A percentile compares a stretch with the other conserved stretches of the same genome.
Conservation (phyloP, 768 basidiomycete genomes). For the Tylopilus cervinicoccineus region DNA sequence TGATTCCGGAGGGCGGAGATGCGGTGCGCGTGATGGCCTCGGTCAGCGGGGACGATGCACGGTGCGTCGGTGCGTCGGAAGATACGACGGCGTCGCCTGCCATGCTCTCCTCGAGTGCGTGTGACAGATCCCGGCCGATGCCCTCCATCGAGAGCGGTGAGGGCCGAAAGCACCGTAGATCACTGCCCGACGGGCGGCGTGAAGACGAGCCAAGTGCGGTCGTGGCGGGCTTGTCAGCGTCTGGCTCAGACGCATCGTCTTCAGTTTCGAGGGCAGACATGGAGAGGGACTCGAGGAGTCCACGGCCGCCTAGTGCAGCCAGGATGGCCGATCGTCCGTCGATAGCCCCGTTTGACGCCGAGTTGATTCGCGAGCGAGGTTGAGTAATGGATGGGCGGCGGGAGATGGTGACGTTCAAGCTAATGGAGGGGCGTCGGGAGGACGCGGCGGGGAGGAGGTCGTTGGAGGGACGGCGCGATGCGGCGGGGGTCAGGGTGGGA, state of each 20-base stretch:
- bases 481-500: constrained; percentile 41
- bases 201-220: neutral
- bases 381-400: constrained; percentile 25
- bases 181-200: constrained; percentile 10
- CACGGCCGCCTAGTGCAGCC: constrained; percentile 26
- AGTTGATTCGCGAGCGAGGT: constrained; percentile 22
- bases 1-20: constrained; percentile 7
- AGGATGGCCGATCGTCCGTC: constrained; percentile 23
- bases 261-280: constrained; percentile 54
- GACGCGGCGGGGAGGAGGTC: constrained; percentile 9
- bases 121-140: constrained; percentile 29
- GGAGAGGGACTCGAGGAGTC: constrained; percentile 40
- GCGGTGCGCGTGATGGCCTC: constrained; percentile 4
- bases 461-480: constrained; percentile 43
- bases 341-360: constrained; percentile 11
- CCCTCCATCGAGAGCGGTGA: constrained; percentile 30
- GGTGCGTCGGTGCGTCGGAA: neutral
- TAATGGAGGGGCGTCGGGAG: constrained; percentile 21
- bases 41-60: neutral
- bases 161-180: constrained; percentile 8
- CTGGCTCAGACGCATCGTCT: constrained; percentile 32
- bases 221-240: constrained; percentile 13
- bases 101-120: constrained; percentile 28
- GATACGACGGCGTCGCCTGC: neutral
- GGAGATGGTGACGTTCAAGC: constrained; percentile 29